Percentiles rank a stretch among this genome's conserved stretches.
phyloP scores from a whole-genome alignment of 257 asterid species.

The Thymus mandschuricus region DNA sequence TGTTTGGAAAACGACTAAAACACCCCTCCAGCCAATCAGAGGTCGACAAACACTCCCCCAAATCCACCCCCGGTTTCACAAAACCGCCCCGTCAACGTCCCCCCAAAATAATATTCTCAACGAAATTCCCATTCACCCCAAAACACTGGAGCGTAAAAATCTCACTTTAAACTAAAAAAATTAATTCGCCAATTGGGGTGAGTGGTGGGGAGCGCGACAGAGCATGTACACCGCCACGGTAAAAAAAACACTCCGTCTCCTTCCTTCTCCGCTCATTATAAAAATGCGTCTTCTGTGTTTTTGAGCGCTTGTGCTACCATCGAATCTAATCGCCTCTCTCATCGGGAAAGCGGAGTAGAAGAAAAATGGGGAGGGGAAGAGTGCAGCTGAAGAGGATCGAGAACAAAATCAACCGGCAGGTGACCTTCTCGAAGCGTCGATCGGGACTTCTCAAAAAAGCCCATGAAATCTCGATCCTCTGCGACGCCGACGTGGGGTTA shows the following conservation, averaged over 20 bases:
- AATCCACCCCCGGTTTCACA: constrained; percentile 53
- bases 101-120: neutral
- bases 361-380: constrained; percentile 77
- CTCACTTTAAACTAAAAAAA: too few species aligned
- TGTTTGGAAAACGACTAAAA: neutral
- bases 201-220: constrained; percentile 39
- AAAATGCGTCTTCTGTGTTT: neutral
- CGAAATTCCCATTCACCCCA: constrained; percentile 17
- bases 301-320: too few species aligned
- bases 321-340: too few species aligned
- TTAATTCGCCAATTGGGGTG: constrained; percentile 12
- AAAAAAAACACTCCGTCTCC: constrained; percentile 22
- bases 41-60: constrained; percentile 54
- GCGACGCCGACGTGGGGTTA: constrained; percentile 85
- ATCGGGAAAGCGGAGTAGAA: too few species aligned
- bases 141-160: neutral
- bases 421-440: constrained; percentile 79
- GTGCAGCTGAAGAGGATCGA: constrained; percentile 86
- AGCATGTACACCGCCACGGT: constrained; percentile 37
- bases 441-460: constrained; percentile 84
- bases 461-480: constrained; percentile 81
- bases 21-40: constrained; percentile 48
- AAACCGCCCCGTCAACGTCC: constrained; percentile 37
- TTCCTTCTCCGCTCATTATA: neutral
- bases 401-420: constrained; percentile 84